phyloP scores from a whole-genome alignment of 1,284 basidiomycete species.

The Sanghuangporus weigelae region DNA sequence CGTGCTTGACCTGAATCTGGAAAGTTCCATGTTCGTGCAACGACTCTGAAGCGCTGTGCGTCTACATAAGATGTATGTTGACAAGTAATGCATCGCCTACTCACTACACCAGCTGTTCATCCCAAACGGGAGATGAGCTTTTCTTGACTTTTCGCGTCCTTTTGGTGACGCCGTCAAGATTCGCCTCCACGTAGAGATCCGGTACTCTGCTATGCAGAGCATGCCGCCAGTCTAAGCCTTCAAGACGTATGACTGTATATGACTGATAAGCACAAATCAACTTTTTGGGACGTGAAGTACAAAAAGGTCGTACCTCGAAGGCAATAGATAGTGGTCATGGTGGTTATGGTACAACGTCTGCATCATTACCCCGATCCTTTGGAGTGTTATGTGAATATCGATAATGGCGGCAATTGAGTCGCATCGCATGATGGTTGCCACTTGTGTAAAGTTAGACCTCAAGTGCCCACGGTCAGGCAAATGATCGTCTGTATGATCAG shows the following conservation, averaged over 20 bases:
- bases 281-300: not conserved
- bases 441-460: too few relatives aligned
- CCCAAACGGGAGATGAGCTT: not conserved
- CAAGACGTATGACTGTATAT: not conserved
- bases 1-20: not conserved
- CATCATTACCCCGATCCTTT: too few relatives aligned
- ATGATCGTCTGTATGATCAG: too few relatives aligned
- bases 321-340: not conserved
- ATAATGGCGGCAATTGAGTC: too few relatives aligned
- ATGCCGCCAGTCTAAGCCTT: not conserved
- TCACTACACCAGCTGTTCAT: not conserved
- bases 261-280: not conserved
- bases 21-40: not conserved
- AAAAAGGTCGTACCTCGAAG: not conserved
- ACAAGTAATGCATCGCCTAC: not conserved
- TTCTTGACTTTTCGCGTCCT: not conserved
- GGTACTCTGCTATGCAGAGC: not conserved
- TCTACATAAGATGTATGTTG: not conserved
- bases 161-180: not conserved
- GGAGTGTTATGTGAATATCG: too few relatives aligned
- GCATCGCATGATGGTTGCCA: too few relatives aligned
- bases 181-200: conserved; percentile 1
- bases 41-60: not conserved
- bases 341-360: not conserved
- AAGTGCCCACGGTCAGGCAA: too few relatives aligned